Conservation (phyloP, 2,329 filamentous ascomycete genomes). For the Cladosporium sp. region DNA sequence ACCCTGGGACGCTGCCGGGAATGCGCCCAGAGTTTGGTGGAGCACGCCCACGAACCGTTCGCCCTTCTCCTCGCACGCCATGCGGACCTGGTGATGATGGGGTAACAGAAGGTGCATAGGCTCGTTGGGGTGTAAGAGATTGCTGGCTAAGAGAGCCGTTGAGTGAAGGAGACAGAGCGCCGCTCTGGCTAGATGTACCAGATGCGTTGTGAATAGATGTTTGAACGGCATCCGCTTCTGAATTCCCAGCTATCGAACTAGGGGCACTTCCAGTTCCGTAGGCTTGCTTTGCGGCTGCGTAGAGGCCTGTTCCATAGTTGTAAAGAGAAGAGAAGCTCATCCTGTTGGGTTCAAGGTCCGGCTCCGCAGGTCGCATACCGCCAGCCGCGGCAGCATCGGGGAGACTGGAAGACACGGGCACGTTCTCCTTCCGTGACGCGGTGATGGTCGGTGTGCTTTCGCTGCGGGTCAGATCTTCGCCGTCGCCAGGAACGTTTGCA, state of each 20-base stretch:
- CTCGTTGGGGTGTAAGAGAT: background rate
- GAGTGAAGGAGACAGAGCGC: constrained; percentile 37
- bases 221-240: constrained; percentile 42
- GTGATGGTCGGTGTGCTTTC: constrained; percentile 3
- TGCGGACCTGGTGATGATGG: constrained; percentile 46
- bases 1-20: constrained; percentile 78
- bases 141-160: constrained; percentile 14
- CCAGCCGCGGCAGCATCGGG: constrained; percentile 18
- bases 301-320: constrained; percentile 60
- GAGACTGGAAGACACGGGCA: constrained; percentile 12
- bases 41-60: constrained; percentile 38
- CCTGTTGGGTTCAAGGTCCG: constrained; percentile 53
- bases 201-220: constrained; percentile 42
- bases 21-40: constrained; percentile 65
- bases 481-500: background rate
- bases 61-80: constrained; percentile 18
- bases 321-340: constrained; percentile 71
- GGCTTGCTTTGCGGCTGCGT: constrained; percentile 48
- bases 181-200: constrained; percentile 43
- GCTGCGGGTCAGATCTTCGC: background rate
- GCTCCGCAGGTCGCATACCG: constrained; percentile 22
- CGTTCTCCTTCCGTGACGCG: background rate
- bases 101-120: constrained; percentile 47
- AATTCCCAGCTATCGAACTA: constrained; percentile 42
- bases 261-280: constrained; percentile 39